Conservation (phyloP, 2,329 filamentous ascomycete genomes). For the Aspergillus brunneoviolaceus region DNA sequence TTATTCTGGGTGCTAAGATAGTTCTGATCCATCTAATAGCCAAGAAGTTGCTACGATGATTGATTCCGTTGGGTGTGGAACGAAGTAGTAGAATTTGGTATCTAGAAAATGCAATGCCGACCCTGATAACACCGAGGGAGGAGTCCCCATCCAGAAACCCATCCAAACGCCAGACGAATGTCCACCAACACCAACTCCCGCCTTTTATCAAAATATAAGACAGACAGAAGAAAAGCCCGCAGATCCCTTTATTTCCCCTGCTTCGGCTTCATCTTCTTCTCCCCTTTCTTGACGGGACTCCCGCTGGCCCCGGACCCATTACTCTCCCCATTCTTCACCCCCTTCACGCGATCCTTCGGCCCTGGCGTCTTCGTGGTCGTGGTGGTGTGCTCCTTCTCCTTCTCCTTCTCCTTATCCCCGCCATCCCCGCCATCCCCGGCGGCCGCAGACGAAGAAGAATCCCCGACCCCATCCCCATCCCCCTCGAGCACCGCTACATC, state of each 20-base stretch:
- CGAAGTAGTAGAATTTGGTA: neutral
- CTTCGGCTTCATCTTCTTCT: conserved; percentile 27
- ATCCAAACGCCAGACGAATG: neutral
- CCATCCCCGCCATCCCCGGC: conserved; percentile 10
- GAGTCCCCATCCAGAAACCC: neutral
- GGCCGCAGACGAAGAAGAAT: neutral
- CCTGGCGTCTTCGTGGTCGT: no score
- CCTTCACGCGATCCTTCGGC: conserved; percentile 14
- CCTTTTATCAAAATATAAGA: neutral
- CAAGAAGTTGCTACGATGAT: no score
- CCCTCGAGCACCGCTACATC: conserved; percentile 50
- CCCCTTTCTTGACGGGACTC: conserved; percentile 26
- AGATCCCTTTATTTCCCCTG: conserved; percentile 16
- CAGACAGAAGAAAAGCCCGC: neutral
- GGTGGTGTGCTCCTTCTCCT: conserved; percentile 6
- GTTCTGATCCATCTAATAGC: conserved; percentile 19
- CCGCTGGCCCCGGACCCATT: conserved; percentile 6
- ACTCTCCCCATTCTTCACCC: conserved; percentile 20
- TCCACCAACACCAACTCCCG: neutral
- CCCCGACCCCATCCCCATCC: conserved; percentile 24
- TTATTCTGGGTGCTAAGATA: conserved; percentile 15
- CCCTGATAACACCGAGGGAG: no score
- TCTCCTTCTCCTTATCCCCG: conserved; percentile 10
- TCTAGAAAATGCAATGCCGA: neutral
- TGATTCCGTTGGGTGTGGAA: no score